Evolutionary conservation across 1,284 basidiomycete species (phyloP), one percentile per base, ranked within the genome.

Genomic region (Anthracocystis setariae): DNA sequence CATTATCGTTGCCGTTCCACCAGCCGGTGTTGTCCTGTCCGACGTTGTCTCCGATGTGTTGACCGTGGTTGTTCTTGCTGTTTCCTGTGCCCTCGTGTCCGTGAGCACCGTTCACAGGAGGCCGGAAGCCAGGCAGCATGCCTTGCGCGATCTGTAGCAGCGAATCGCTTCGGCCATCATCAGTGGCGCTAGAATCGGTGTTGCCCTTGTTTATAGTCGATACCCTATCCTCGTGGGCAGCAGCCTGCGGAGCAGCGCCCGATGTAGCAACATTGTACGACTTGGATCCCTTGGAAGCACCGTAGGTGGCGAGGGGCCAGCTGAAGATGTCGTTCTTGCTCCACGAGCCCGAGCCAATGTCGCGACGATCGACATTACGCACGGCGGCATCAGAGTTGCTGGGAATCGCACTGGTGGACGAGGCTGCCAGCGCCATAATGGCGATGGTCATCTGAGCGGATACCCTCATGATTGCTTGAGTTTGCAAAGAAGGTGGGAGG

Each of bases 341-440:
- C 45, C 53, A 55, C 1, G 33, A 21, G 25, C 46, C 58, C 3
- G 40, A 38, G 58, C n/a, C 32, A 25, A 61, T 42, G 13, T 27
- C 42, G 25, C 51, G 13, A 18, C 39, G 39, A 8, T 25, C 24
- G 46, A 48, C 29, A 2, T 33, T 45, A 5, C 21, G 25, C 35
- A 40, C 18, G 39, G 24, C 33, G 23, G 33, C 46, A n/a, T 48
- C 45, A 9, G 46, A 49, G 37, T 33, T 24, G 33, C 32, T 38
- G 12, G 52, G 60, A 20, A 63, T 25, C n/a, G 60, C 37, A 1
- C 39, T 37, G n/a, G 32, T 46, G 8, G 32, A 39, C 1, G 60
- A 46, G 3, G 48, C 45, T 17, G 53, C 46, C 15, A 56, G 43
- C 10, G 44, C 52, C 60, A 63, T 29, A 13, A 63, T 39, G 52